phyloP scores from a whole-genome alignment of 2,329 filamentous ascomycete genomes.

The Pestalotiopsis fici region DNA sequence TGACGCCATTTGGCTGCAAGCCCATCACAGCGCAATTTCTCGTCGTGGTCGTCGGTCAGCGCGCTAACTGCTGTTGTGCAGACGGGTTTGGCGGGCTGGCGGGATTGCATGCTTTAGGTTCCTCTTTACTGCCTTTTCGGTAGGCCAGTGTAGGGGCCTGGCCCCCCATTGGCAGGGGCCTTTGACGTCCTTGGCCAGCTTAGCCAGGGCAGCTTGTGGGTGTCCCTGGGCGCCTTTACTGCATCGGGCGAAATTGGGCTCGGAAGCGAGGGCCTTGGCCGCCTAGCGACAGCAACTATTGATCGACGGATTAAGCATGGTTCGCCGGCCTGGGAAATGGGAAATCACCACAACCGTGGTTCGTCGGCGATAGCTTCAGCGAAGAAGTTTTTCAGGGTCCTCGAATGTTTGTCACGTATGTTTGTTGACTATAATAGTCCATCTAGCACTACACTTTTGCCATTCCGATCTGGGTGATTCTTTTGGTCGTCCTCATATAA shows the following conservation, averaged over 20 bases:
- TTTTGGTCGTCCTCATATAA: neutral
- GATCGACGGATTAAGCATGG: neutral
- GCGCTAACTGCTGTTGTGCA: neutral
- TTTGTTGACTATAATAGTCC: neutral
- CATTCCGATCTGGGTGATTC: neutral
- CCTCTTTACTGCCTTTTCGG: neutral
- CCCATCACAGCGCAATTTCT: conserved; percentile 6
- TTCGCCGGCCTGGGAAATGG: neutral
- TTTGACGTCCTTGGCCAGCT: neutral
- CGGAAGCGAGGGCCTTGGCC: neutral
- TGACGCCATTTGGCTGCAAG: neutral
- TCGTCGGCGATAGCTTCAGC: neutral
- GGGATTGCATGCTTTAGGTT: neutral
- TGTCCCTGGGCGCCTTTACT: neutral
- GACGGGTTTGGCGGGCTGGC: neutral
- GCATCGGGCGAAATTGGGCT: neutral
- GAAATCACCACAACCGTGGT: neutral
- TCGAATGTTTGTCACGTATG: neutral
- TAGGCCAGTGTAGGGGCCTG: neutral
- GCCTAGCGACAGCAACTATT: neutral
- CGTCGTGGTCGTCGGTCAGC: neutral
- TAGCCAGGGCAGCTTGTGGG: neutral
- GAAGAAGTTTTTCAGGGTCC: neutral
- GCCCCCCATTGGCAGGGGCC: neutral
- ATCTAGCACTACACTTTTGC: neutral